These are phyloP conservation scores for Rhizomucor pusillus DNA, from an alignment of 371 early-diverging fungal genomes.

Conservation along the genomic window DNA sequence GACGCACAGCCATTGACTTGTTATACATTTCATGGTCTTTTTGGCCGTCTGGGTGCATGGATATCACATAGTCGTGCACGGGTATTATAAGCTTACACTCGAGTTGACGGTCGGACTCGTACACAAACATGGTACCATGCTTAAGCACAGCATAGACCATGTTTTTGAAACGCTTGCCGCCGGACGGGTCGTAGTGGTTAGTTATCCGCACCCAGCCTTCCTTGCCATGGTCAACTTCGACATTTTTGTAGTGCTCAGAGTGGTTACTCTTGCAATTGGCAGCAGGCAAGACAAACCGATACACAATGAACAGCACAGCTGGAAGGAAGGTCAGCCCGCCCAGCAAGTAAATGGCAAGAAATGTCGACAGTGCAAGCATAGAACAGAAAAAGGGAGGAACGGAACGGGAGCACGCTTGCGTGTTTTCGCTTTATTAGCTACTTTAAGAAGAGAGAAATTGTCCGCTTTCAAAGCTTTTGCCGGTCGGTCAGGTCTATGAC, in stretches of 20 bases:
- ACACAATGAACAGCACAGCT: constrained; percentile 8
- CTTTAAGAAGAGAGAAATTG: too few relatives aligned
- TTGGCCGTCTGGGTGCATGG: constrained; percentile 55
- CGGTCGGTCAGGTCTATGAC: constrained; percentile 12
- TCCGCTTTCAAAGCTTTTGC: background rate
- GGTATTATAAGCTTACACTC: constrained; percentile 77
- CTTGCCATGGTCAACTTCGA: constrained; percentile 20
- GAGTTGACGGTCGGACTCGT: constrained; percentile 68
- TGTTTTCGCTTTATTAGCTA: too few relatives aligned
- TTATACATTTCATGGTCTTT: constrained; percentile 57
- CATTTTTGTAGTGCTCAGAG: constrained; percentile 9
- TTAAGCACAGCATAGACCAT: constrained; percentile 73
- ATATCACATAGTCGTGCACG: constrained; percentile 64
- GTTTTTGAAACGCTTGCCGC: constrained; percentile 23
- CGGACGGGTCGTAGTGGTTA: constrained; percentile 31
- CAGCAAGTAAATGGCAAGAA: constrained; percentile 23
- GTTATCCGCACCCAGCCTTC: constrained; percentile 38
- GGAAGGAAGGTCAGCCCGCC: constrained; percentile 39
- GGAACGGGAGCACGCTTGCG: too few relatives aligned
- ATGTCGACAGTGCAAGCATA: constrained; percentile 16
- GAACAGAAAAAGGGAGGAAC: too few relatives aligned
- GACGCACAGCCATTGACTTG: constrained; percentile 49
- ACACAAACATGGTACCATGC: constrained; percentile 78
- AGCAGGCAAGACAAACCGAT: constrained; percentile 7
- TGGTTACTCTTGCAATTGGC: constrained; percentile 1